These are phyloP conservation scores for Acer saccharum DNA, from an alignment of 345 rosid species.

Conservation along the genomic window DNA sequence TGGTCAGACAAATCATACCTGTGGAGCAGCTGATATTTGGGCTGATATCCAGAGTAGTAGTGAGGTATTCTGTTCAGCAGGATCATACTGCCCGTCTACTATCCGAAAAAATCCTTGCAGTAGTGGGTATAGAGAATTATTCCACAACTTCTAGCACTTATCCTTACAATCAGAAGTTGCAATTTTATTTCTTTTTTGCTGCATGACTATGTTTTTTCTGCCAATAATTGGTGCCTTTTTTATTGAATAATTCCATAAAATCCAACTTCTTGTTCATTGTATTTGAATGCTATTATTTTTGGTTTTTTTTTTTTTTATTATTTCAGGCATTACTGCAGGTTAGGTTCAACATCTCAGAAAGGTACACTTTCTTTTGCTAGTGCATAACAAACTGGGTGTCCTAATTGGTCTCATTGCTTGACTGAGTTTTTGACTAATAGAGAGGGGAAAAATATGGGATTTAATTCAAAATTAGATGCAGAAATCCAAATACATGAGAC, in stretches of 20 bases:
- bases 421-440: background rate
- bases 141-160: conserved; percentile 33
- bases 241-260: background rate
- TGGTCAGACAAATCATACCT: conserved; percentile 71
- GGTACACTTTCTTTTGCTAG: conserved; percentile 38
- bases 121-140: conserved; percentile 68
- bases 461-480: conserved; percentile 3
- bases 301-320: conserved; percentile 11
- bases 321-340: conserved; percentile 86
- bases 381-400: background rate
- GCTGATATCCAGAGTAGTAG: conserved; percentile 76
- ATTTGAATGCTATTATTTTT: conserved; percentile 2
- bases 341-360: conserved; percentile 72
- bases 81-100: conserved; percentile 88
- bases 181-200: conserved; percentile 15
- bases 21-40: conserved; percentile 97
- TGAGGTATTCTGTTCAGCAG: conserved; percentile 90
- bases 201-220: background rate
- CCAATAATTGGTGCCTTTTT: conserved; percentile 13
- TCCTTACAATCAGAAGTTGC: conserved; percentile 23
- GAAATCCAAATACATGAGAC: background rate
- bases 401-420: background rate
- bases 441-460: background rate
- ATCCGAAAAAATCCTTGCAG: conserved; percentile 75
- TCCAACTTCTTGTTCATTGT: background rate